Conservation (phyloP, 2,329 filamentous ascomycete genomes). For the Colletotrichum karsti region DNA sequence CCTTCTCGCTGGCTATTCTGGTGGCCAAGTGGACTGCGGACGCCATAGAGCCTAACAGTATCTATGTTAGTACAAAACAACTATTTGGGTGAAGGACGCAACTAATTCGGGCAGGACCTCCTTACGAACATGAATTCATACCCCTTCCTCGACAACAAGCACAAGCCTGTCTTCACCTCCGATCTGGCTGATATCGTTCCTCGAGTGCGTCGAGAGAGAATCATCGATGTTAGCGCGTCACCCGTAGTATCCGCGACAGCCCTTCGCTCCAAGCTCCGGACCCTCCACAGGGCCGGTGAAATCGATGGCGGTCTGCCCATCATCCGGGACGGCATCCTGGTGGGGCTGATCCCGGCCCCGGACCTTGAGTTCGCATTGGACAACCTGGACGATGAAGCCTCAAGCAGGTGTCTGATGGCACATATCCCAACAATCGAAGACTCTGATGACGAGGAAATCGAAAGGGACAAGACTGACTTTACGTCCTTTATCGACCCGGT, state of each 20-base stretch:
- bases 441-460: conserved; percentile 62
- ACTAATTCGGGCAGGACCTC: conserved; percentile 68
- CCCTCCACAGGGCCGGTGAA: conserved; percentile 85
- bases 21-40: conserved; percentile 99
- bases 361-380: conserved; percentile 95
- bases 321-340: conserved; percentile 78
- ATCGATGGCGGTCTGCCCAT: conserved; percentile 93
- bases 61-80: conserved; percentile 70
- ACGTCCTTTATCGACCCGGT: conserved; percentile 90
- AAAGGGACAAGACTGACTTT: conserved; percentile 79
- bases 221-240: conserved; percentile 89
- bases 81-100: conserved; percentile 25
- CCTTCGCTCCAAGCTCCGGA: conserved; percentile 82
- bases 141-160: conserved; percentile 96
- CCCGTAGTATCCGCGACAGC: conserved; percentile 80
- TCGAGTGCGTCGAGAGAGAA: conserved; percentile 75
- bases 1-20: conserved; percentile 90
- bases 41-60: conserved; percentile 91
- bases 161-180: conserved; percentile 89
- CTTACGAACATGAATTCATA: conserved; percentile 98
- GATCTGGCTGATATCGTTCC: conserved; percentile 89
- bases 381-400: conserved; percentile 78
- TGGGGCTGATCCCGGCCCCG: conserved; percentile 91
- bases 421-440: conserved; percentile 70
- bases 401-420: conserved; percentile 84